Conservation (phyloP, 148 eudicot genomes). For the Simmondsia chinensis region DNA sequence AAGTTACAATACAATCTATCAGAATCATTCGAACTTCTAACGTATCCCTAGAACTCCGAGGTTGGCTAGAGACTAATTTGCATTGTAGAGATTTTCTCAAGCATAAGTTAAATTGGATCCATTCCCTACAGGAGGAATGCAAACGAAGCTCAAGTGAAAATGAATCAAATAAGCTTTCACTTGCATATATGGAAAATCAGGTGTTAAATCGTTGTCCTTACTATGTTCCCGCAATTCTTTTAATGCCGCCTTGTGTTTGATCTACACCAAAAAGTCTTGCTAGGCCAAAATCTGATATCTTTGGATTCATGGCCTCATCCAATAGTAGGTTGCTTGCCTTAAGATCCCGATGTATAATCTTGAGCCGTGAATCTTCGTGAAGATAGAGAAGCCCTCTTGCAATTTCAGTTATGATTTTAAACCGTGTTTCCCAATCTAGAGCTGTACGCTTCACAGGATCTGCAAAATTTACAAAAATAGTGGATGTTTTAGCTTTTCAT, state of each 20-base stretch:
- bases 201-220: too few relatives aligned
- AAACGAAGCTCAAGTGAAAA: neutral
- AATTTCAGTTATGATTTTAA: constrained; percentile 6
- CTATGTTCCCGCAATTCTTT: constrained; percentile 16
- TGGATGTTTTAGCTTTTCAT: too few relatives aligned
- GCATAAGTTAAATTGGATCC: neutral
- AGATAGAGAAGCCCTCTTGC: constrained; percentile 16
- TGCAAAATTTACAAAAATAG: too few relatives aligned
- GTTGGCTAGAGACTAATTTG: too few relatives aligned
- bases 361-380: constrained; percentile 19
- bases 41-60: neutral
- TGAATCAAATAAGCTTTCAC: neutral
- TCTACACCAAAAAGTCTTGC: constrained; percentile 23
- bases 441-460: too few relatives aligned
- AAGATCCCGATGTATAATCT: constrained; percentile 23
- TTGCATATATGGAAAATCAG: too few relatives aligned
- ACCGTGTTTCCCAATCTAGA: too few relatives aligned
- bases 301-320: constrained; percentile 23
- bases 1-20: too few relatives aligned
- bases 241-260: constrained; percentile 16
- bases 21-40: too few relatives aligned
- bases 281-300: constrained; percentile 23
- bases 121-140: neutral
- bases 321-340: constrained; percentile 20
- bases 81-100: neutral